These are phyloP conservation scores for Delonix regia DNA, from an alignment of 306 rosid species.

Conservation along the genomic window DNA sequence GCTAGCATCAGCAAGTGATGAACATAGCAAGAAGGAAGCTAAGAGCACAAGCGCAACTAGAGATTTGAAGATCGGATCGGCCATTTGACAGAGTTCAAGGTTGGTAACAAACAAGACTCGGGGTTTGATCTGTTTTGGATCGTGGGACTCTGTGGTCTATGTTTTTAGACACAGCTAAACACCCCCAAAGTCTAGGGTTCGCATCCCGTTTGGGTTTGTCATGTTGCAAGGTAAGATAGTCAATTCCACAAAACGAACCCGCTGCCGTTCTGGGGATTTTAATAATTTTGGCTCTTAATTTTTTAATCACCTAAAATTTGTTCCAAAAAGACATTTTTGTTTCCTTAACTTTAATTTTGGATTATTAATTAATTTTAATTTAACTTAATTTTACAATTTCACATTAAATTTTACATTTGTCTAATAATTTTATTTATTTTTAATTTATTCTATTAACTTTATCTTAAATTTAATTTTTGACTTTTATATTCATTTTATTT, in stretches of 20 bases:
- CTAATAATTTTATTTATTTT: no score
- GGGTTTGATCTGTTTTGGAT: background rate
- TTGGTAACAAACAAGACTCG: background rate
- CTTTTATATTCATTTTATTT: no score
- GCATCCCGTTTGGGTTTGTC: background rate
- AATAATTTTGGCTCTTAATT: background rate
- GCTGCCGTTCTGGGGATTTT: background rate
- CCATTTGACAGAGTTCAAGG: constrained; percentile 50
- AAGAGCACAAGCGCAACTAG: constrained; percentile 43
- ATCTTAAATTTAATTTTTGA: no score
- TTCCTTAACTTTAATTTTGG: no score
- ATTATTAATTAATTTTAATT: no score
- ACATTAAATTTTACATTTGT: no score
- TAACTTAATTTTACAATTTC: no score
- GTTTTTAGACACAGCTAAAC: background rate
- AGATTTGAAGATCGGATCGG: constrained; percentile 48
- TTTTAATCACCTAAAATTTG: no score
- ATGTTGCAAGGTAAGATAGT: background rate
- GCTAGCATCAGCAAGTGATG: constrained; percentile 60
- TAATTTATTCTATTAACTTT: no score
- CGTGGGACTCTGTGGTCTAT: constrained; percentile 7
- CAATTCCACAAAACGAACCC: background rate
- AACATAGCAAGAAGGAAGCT: constrained; percentile 48
- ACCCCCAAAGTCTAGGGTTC: constrained; percentile 2
- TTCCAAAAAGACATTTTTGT: no score